These are phyloP conservation scores for Amaranthus hypochondriacus DNA, from an alignment of 148 eudicot genomes.

Conservation along the genomic window DNA sequence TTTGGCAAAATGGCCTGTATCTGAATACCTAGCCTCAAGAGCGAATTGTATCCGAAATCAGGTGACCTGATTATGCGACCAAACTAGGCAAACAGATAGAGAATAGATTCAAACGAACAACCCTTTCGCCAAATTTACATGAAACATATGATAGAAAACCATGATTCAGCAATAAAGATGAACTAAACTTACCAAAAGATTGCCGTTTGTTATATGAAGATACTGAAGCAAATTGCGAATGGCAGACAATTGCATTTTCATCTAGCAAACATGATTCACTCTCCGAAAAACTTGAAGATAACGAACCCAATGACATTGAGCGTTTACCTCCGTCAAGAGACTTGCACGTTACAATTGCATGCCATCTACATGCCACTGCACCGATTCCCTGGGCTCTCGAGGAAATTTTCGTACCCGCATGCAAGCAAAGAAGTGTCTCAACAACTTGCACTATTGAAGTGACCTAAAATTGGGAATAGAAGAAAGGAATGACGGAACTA, in stretches of 20 bases:
- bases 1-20: too few species aligned
- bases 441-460: constrained; percentile 64
- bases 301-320: constrained; percentile 17
- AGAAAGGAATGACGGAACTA: background rate
- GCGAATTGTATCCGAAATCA: too few species aligned
- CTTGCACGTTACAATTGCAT: constrained; percentile 52
- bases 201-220: constrained; percentile 82
- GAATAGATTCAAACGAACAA: too few species aligned
- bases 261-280: constrained; percentile 70
- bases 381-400: constrained; percentile 72
- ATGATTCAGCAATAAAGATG: background rate
- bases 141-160: background rate
- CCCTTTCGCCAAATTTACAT: too few species aligned
- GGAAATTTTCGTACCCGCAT: constrained; percentile 72
- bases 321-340: constrained; percentile 33
- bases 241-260: constrained; percentile 29
- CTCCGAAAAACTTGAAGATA: constrained; percentile 43
- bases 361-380: constrained; percentile 79
- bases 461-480: constrained; percentile 37
- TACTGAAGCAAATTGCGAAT: constrained; percentile 46
- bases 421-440: constrained; percentile 60
- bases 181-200: constrained; percentile 59
- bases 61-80: too few species aligned
- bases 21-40: too few species aligned
- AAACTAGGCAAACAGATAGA: too few species aligned